Percentiles rank a stretch among this genome's conserved stretches.
Conservation (phyloP, 1,284 basidiomycete species). For the Cryptococcus sp. region DNA sequence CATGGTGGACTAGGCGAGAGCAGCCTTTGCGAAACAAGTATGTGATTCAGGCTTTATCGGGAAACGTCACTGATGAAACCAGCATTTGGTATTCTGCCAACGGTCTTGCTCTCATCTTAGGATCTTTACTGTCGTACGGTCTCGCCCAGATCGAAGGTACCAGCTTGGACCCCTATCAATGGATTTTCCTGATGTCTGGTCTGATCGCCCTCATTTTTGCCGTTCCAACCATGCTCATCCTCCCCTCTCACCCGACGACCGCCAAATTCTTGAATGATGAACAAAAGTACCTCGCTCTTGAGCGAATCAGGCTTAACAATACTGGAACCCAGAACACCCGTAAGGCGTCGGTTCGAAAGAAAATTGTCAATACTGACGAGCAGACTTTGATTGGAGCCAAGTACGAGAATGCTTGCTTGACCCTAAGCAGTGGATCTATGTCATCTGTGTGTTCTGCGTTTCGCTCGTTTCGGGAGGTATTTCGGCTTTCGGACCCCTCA, state of each 20-base stretch:
- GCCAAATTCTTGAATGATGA: constrained; percentile 42
- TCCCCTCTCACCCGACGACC: constrained; percentile 40
- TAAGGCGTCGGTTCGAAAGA: constrained; percentile 6
- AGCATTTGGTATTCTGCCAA: constrained; percentile 26
- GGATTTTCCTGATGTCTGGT: constrained; percentile 54
- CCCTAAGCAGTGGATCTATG: constrained; percentile 30
- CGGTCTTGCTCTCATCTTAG: constrained; percentile 26
- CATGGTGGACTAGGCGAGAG: constrained; percentile 40
- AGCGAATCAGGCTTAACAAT: constrained; percentile 46
- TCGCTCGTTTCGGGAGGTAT: constrained; percentile 29
- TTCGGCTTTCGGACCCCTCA: constrained; percentile 27
- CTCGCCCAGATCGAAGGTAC: constrained; percentile 24
- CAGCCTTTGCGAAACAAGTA: constrained; percentile 22
- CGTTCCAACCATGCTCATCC: constrained; percentile 24
- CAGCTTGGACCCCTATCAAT: constrained; percentile 36
- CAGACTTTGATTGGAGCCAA: constrained; percentile 27
- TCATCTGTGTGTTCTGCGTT: constrained; percentile 16
- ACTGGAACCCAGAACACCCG: constrained; percentile 35
- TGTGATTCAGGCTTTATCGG: neutral
- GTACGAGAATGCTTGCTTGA: constrained; percentile 28
- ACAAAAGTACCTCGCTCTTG: constrained; percentile 45
- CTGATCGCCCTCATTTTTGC: constrained; percentile 25
- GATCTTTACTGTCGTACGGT: constrained; percentile 34
- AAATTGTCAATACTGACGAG: neutral
- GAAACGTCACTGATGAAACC: constrained; percentile 7